A percentile compares a stretch with the other conserved stretches of the same genome.
Conservation (phyloP, 108 stramenopile genomes). For the Conticribra weissflogii region DNA sequence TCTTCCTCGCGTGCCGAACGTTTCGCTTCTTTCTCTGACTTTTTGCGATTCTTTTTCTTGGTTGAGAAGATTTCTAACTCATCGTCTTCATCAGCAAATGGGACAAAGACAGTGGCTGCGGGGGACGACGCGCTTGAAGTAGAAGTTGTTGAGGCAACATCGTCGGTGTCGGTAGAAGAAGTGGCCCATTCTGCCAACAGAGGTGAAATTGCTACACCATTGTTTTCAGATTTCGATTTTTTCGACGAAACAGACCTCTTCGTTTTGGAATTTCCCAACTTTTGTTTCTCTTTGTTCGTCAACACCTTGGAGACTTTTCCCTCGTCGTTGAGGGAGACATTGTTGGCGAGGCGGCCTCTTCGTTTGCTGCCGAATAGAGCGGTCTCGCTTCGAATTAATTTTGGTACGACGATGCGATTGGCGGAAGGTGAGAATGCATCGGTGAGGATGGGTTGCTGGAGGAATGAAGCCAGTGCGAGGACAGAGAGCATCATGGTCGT, state of each 20-base stretch:
- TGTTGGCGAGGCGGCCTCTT: slow-evolving; percentile 39
- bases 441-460: neutral
- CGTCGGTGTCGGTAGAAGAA: neutral
- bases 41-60: slow-evolving; percentile 8
- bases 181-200: slow-evolving; percentile 46
- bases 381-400: neutral
- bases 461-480: neutral
- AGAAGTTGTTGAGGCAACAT: slow-evolving; percentile 2
- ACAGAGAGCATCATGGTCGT: slow-evolving; percentile 1
- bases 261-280: slow-evolving; percentile 24
- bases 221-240: slow-evolving; percentile 2
- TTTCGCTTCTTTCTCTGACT: neutral
- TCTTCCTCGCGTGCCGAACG: slow-evolving; percentile 3
- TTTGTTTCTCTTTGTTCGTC: slow-evolving; percentile 44
- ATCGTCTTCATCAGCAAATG: slow-evolving; percentile 11
- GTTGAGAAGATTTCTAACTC: neutral
- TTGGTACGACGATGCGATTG: neutral
- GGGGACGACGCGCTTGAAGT: neutral
- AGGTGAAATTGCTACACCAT: slow-evolving; percentile 33
- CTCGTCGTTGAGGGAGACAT: slow-evolving; percentile 39
- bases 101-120: slow-evolving; percentile 3
- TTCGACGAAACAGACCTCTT: slow-evolving; percentile 1
- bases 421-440: slow-evolving; percentile 13
- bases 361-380: slow-evolving; percentile 32
- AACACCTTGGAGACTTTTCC: slow-evolving; percentile 29